Conservation (phyloP, 345 rosid species). For the Lepidium aucheri region DNA sequence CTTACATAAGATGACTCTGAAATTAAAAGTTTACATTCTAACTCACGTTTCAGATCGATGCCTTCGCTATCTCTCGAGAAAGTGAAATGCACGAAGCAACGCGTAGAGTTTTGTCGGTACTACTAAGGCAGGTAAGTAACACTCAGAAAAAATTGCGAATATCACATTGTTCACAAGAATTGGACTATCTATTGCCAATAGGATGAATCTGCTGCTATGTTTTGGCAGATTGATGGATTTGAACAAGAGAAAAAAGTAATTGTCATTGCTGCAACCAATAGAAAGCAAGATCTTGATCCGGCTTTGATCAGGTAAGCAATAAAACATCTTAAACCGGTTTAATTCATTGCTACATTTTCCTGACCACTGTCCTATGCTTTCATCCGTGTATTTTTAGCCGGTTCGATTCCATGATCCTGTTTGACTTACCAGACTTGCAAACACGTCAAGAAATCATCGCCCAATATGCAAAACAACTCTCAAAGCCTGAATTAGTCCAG, state of each 20-base stretch:
- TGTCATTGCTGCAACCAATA: conserved; percentile 88
- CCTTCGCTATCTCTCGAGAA: conserved; percentile 82
- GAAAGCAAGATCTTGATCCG: conserved; percentile 95
- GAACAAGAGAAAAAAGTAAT: conserved; percentile 87
- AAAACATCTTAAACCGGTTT: neutral
- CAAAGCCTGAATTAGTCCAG: conserved; percentile 55
- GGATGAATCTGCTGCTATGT: neutral
- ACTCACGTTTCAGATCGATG: conserved; percentile 60
- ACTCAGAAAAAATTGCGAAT: neutral
- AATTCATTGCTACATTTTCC: neutral
- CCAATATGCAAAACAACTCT: conserved; percentile 81
- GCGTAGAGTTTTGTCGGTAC: conserved; percentile 77
- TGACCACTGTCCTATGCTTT: conserved; percentile 6
- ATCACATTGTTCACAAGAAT: neutral
- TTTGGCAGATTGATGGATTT: conserved; percentile 86
- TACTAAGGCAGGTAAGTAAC: conserved; percentile 86
- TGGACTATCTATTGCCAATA: neutral
- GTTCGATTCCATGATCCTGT: conserved; percentile 77
- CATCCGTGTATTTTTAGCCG: conserved; percentile 43
- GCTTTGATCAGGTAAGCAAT: conserved; percentile 65
- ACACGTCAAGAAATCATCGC: conserved; percentile 66
- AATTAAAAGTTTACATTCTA: neutral
- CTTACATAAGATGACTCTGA: neutral
- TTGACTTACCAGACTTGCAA: conserved; percentile 61
- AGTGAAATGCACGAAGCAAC: conserved; percentile 93